Percentiles rank a stretch among this genome's conserved stretches.
phyloP scores from a whole-genome alignment of 176 grass and related monocot species.

The Cymbopogon citratus region DNA sequence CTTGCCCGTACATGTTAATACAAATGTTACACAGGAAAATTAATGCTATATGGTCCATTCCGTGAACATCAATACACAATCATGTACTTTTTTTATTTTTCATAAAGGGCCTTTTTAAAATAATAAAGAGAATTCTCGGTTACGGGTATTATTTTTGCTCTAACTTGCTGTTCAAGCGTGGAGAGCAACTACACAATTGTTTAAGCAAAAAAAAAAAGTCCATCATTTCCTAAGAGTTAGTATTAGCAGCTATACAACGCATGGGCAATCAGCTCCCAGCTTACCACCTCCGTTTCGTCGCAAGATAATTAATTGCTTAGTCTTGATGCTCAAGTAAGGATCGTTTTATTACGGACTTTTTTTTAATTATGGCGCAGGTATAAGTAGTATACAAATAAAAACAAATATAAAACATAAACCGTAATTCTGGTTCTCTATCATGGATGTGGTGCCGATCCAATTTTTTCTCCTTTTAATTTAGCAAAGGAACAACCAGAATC shows the following conservation, averaged over 20 bases:
- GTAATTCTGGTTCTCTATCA: not conserved
- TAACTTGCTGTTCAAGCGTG: not conserved
- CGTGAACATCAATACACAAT: not conserved
- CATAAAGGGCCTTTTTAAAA: not conserved
- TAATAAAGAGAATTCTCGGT: not conserved
- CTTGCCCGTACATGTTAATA: not conserved
- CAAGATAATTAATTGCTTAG: not conserved
- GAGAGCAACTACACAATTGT: too few species aligned
- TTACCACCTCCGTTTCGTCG: not conserved
- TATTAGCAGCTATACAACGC: not conserved
- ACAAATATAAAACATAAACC: not conserved
- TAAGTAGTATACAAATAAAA: too few species aligned
- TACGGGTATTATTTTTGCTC: not conserved
- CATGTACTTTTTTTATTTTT: not conserved
- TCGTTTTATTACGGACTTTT: not conserved
- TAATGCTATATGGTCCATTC: not conserved
- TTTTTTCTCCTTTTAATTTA: too few species aligned
- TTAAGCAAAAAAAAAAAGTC: too few species aligned
- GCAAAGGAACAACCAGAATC: not conserved
- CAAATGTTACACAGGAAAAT: not conserved
- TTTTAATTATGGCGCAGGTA: too few species aligned
- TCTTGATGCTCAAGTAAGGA: slow-evolving; percentile 21
- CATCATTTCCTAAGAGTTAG: not conserved
- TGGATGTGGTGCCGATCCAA: too few species aligned
- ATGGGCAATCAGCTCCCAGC: not conserved